Conservation (phyloP, 768 basidiomycete genomes). For the Thelephora ganbajun region DNA sequence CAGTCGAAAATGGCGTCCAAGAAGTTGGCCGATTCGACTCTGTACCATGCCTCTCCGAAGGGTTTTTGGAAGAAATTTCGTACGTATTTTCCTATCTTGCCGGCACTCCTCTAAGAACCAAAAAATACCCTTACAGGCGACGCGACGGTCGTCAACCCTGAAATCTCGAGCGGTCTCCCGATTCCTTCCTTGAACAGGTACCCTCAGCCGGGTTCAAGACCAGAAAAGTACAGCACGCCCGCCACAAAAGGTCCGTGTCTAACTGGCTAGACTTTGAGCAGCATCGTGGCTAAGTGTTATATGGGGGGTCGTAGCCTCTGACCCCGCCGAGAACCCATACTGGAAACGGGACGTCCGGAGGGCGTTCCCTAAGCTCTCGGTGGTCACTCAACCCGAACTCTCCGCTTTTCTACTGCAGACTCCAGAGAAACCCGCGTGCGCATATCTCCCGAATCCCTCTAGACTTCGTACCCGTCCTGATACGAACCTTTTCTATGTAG, state of each 20-base stretch:
- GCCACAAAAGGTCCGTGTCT: conserved; percentile 62
- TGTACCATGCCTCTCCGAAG: conserved; percentile 79
- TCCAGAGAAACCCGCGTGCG: conserved; percentile 51
- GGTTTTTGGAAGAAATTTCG: conserved; percentile 98
- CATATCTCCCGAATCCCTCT: conserved; percentile 8
- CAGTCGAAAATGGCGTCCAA: conserved; percentile 45
- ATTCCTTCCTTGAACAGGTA: conserved; percentile 58
- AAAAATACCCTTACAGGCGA: conserved; percentile 41
- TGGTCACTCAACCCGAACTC: conserved; percentile 74
- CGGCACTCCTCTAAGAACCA: not conserved
- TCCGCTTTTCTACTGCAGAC: conserved; percentile 74
- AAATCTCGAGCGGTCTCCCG: conserved; percentile 85
- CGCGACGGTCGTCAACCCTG: conserved; percentile 70
- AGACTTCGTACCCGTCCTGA: conserved; percentile 6
- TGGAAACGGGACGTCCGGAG: conserved; percentile 94
- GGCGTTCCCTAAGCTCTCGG: conserved; percentile 82
- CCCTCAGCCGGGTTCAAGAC: conserved; percentile 79
- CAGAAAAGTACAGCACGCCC: conserved; percentile 77
- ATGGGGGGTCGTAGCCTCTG: conserved; percentile 46
- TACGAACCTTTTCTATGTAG: conserved; percentile 5
- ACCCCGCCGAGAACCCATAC: conserved; percentile 83
- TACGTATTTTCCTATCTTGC: conserved; percentile 23
- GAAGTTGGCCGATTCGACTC: conserved; percentile 75
- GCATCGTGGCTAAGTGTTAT: not conserved
- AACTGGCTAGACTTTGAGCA: not conserved